A percentile compares a stretch with the other conserved stretches of the same genome.
Conservation (phyloP, 345 rosid genomes). For the Rhizophora mangle region DNA sequence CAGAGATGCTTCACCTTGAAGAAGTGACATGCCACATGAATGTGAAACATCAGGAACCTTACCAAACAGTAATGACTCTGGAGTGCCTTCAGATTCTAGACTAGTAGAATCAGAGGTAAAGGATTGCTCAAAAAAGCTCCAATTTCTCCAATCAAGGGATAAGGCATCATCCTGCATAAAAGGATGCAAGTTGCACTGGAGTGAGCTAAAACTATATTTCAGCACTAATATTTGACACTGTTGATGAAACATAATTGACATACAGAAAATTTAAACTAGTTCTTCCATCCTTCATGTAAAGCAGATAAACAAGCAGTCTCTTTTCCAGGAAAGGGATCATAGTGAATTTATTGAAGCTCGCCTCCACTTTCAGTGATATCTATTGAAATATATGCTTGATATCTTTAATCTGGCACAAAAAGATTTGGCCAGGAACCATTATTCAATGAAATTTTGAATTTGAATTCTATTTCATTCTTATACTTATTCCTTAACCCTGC, state of each 20-base stretch:
- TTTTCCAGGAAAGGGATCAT: no score
- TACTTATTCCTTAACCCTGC: background rate
- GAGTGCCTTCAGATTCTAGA: conserved; percentile 28
- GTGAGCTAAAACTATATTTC: conserved; percentile 4
- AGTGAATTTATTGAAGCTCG: no score
- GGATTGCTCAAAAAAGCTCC: conserved; percentile 50
- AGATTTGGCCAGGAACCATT: background rate
- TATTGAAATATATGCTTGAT: background rate
- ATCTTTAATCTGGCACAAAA: background rate
- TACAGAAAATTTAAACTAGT: background rate
- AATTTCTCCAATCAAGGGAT: conserved; percentile 70
- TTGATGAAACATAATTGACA: background rate
- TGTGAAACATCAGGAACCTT: conserved; percentile 26
- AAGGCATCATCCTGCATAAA: conserved; percentile 41
- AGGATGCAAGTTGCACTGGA: conserved; percentile 10
- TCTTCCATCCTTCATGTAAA: background rate
- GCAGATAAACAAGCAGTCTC: background rate
- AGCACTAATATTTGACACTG: background rate
- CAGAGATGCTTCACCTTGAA: conserved; percentile 24
- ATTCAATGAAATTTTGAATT: no score
- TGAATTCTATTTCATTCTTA: background rate
- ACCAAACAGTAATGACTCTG: conserved; percentile 39
- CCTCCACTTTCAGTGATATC: no score
- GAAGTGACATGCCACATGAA: conserved; percentile 20
- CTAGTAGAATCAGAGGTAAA: conserved; percentile 13